phyloP scores from a whole-genome alignment of 225 moss, liverwort and hornwort species.

The Bryoerythrophyllum caledonicum region DNA sequence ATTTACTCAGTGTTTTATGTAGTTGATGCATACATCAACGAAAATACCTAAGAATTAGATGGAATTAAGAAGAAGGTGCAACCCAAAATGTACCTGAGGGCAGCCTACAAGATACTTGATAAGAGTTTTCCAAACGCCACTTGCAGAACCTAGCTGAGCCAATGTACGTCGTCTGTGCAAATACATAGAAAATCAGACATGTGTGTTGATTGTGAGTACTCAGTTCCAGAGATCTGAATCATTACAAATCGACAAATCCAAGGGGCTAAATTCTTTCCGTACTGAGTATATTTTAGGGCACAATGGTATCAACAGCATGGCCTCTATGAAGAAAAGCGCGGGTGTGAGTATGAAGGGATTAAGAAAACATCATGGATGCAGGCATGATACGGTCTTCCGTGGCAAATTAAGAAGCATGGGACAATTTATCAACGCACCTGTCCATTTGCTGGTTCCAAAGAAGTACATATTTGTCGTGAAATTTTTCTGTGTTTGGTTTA shows the following conservation, averaged over 20 bases:
- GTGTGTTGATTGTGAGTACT: neutral
- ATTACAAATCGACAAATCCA: slow-evolving; percentile 6
- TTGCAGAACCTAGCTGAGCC: slow-evolving; percentile 83
- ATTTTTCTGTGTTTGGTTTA: no score
- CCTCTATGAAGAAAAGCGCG: no score
- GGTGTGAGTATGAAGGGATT: neutral
- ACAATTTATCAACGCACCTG: slow-evolving; percentile 48
- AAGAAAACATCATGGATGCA: neutral
- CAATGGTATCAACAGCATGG: slow-evolving; percentile 6
- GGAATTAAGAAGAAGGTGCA: slow-evolving; percentile 8
- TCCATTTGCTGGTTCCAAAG: slow-evolving; percentile 99
- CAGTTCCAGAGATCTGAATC: no score
- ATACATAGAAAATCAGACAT: slow-evolving; percentile 15
- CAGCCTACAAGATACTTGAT: slow-evolving; percentile 95
- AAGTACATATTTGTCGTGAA: slow-evolving; percentile 83
- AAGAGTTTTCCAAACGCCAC: slow-evolving; percentile 80
- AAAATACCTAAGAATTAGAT: neutral
- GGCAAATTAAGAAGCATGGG: no score
- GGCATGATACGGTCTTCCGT: neutral
- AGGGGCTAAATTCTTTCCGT: neutral
- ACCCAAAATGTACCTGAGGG: slow-evolving; percentile 88
- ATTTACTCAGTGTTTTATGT: no score
- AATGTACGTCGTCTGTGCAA: slow-evolving; percentile 83
- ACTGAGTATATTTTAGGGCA: neutral
- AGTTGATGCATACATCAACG: neutral